These are phyloP conservation scores for Candida vaughaniae DNA, from an alignment of 805 yeast species.

Conservation along the genomic window DNA sequence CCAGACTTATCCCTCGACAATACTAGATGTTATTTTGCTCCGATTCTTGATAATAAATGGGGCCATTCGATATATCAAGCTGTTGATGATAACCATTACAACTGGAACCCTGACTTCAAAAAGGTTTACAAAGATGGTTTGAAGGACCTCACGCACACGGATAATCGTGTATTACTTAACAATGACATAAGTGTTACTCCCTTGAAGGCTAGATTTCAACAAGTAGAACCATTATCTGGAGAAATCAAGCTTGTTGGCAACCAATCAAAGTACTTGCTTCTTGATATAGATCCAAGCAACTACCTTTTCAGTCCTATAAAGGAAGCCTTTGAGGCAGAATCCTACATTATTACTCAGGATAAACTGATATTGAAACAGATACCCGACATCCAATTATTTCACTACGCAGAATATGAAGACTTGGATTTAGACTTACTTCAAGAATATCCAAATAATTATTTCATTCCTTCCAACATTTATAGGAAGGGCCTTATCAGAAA, in stretches of 20 bases:
- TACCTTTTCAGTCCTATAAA: slow-evolving; percentile 46
- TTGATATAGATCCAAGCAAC: slow-evolving; percentile 35
- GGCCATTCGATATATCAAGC: slow-evolving; percentile 51
- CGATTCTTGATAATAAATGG: slow-evolving; percentile 85
- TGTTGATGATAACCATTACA: slow-evolving; percentile 43
- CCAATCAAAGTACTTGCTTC: slow-evolving; percentile 22
- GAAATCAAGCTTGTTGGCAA: slow-evolving; percentile 45
- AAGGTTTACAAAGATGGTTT: slow-evolving; percentile 56
- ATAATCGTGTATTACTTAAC: slow-evolving; percentile 66
- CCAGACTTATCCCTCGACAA: slow-evolving; percentile 47
- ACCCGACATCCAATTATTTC: slow-evolving; percentile 47
- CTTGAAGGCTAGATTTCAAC: slow-evolving; percentile 67
- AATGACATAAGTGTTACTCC: slow-evolving; percentile 58
- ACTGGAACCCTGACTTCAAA: slow-evolving; percentile 84
- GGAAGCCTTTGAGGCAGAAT: slow-evolving; percentile 30
- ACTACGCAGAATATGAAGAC: slow-evolving; percentile 89
- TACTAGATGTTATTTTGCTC: slow-evolving; percentile 69
- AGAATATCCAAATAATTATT: slow-evolving; percentile 46
- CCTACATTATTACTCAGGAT: slow-evolving; percentile 21
- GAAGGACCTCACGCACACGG: slow-evolving; percentile 48
- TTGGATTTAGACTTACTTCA: slow-evolving; percentile 68
- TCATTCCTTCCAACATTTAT: slow-evolving; percentile 78
- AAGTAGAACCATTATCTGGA: slow-evolving; percentile 51
- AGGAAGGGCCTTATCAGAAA: slow-evolving; percentile 90
- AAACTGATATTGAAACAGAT: slow-evolving; percentile 17